Percentiles rank a stretch among this genome's conserved stretches.
Evolutionary conservation across 306 rosid species (phyloP).

Genomic region (Ochetophila trinervis): DNA sequence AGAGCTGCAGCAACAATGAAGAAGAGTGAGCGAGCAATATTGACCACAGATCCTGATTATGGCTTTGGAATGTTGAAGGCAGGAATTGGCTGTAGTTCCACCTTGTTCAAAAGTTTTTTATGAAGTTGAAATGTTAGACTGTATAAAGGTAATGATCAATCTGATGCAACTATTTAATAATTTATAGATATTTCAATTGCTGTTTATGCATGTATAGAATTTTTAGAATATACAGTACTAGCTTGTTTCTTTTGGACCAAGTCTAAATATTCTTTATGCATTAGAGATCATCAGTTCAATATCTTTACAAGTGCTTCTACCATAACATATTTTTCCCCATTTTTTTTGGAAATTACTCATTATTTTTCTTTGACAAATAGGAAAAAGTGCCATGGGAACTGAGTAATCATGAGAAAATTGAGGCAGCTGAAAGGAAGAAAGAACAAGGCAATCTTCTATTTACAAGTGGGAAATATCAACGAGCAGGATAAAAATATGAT

Average conservation of each 20-base stretch:
- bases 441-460: conserved; percentile 67
- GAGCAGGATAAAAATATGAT: conserved; percentile 57
- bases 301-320: neutral
- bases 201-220: too few species aligned
- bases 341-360: conserved; percentile 5
- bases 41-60: conserved; percentile 62
- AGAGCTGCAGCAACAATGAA: conserved; percentile 63
- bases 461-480: too few species aligned
- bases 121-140: conserved; percentile 54
- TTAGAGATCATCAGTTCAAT: too few species aligned
- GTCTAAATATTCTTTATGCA: too few species aligned
- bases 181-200: neutral
- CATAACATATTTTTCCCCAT: too few species aligned
- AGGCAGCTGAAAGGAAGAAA: conserved; percentile 62
- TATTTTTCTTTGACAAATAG: conserved; percentile 32
- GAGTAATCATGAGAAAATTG: conserved; percentile 53
- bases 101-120: conserved; percentile 45
- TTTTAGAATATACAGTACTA: too few species aligned
- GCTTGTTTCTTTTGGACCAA: too few species aligned
- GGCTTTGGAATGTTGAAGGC: conserved; percentile 57
- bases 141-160: conserved; percentile 60
- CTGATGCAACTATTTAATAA: neutral
- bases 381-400: conserved; percentile 69
- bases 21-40: conserved; percentile 58
- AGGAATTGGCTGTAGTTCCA: conserved; percentile 45